Conservation (phyloP, 2,329 filamentous ascomycete species). For the Aspergillus aculeatus region DNA sequence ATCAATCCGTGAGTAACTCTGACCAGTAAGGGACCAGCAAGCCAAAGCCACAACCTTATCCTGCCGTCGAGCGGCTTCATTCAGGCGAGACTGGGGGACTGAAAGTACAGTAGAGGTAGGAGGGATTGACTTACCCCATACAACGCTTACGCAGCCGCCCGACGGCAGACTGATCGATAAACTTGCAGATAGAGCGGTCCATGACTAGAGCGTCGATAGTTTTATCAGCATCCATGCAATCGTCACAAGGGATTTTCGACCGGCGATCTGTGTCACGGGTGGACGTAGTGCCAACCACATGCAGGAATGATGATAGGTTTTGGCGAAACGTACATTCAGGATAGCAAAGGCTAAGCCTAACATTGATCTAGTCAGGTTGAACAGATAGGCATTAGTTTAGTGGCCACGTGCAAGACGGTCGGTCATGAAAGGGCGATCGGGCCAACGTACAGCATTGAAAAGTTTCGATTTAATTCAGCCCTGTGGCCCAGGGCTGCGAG, state of each 20-base stretch:
- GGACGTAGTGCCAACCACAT: background rate
- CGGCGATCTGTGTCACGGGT: background rate
- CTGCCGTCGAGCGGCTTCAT: no score
- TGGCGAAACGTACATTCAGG: conserved; percentile 47
- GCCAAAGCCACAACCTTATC: background rate
- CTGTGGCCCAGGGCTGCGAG: conserved; percentile 58
- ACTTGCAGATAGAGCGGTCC: conserved; percentile 61
- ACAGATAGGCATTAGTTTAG: background rate
- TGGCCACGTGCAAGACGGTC: background rate
- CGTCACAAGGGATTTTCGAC: background rate
- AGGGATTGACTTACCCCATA: conserved; percentile 62
- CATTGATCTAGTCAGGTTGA: conserved; percentile 48
- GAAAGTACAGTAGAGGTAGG: no score
- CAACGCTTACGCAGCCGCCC: conserved; percentile 67
- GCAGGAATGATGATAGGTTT: background rate
- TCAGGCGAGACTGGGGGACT: no score
- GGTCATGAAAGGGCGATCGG: background rate
- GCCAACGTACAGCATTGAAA: conserved; percentile 49
- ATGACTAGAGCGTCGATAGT: conserved; percentile 41
- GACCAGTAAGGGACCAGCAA: background rate
- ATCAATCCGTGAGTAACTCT: background rate
- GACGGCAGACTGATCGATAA: conserved; percentile 64
- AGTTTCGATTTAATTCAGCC: conserved; percentile 59
- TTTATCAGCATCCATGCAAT: conserved; percentile 9
- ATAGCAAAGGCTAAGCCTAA: conserved; percentile 63